phyloP scores from a whole-genome alignment of 2,329 filamentous ascomycete genomes.

The Bipolaris sorokiniana region DNA sequence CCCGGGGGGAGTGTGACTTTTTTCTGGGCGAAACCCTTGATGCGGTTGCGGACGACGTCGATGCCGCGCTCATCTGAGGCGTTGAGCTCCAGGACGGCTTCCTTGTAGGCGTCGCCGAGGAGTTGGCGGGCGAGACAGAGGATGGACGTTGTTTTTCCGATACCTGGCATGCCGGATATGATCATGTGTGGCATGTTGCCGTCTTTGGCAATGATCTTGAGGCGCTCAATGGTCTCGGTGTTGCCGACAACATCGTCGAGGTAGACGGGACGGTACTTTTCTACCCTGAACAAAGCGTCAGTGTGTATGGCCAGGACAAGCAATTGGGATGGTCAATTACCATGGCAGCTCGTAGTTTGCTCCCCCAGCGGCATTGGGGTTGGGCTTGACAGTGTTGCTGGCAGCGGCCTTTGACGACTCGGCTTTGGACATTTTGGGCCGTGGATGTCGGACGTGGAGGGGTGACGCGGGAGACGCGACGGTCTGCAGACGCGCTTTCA shows the following conservation, averaged over 20 bases:
- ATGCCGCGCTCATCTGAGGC: constrained; percentile 97
- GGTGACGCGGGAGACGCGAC: constrained; percentile 34
- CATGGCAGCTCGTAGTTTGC: constrained; percentile 79
- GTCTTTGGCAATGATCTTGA: constrained; percentile 98
- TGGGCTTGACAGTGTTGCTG: constrained; percentile 52
- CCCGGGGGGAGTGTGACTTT: constrained; percentile 93
- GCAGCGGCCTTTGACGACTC: constrained; percentile 57
- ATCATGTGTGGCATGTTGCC: constrained; percentile 99
- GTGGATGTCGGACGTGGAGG: constrained; percentile 23
- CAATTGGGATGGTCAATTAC: constrained; percentile 52
- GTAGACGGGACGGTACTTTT: constrained; percentile 95
- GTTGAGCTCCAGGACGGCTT: constrained; percentile 95
- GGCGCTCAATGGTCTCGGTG: constrained; percentile 92
- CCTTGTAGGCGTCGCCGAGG: constrained; percentile 92
- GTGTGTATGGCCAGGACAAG: constrained; percentile 4
- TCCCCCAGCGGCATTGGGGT: constrained; percentile 48
- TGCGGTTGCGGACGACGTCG: constrained; percentile 94
- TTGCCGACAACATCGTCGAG: constrained; percentile 98
- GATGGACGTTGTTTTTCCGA: constrained; percentile 96
- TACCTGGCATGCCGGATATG: constrained; percentile 99
- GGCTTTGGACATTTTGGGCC: constrained; percentile 53
- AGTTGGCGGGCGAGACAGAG: constrained; percentile 91
- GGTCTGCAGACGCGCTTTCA: constrained; percentile 26
- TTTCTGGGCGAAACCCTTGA: constrained; percentile 98
- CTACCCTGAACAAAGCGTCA: constrained; percentile 70